Evolutionary conservation across 257 asterid species (phyloP), one percentile per base, ranked within the genome.

Genomic region (Solanum pimpinellifolium): DNA sequence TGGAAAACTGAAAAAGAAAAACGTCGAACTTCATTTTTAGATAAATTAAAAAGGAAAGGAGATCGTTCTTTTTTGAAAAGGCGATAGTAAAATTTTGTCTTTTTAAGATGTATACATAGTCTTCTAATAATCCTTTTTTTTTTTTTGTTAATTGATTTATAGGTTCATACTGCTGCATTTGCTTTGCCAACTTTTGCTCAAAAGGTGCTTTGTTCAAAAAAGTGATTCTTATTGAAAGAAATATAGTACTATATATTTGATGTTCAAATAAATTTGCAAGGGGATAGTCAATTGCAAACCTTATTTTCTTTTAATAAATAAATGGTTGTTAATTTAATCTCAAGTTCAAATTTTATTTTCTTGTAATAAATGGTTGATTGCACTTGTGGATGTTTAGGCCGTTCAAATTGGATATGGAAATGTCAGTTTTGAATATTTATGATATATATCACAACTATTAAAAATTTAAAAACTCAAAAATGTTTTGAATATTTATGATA

Each of bases 11-110:
- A 1, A 37, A 37, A 37, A 35, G 1, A 35, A 1, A 6, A 37
- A 37, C 7, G 1, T 6, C 7, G 1, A 35, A 7, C 0, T 37
- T 37, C 0, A 6, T 37, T 37, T 37, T 37, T 37, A 37, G 6
- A 37, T 6, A 1, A 37, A 37, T 5, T 37, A 5, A 37, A 37
- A 37, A 37, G 7, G 1, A 37, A 37, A 37, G 39, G 39, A 35
- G 39, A 4, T 35, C 1, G 1, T 35, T 35, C 6, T 35, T 35
- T 35, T 35, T 35, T 35, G 0, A 35, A 35, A 5, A 0, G 37
- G 37, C 1, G 39, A 35, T 1, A 35, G 39, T 37, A 60, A 23
- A 6, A 23, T 23, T 60, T 60, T 60, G 1, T 21, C 13, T 9
- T 59, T 11, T 60, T 60, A 21, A 21, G 29, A 3, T 23, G 27